Evolutionary conservation across 805 yeast species (phyloP).

Genomic region (Kuraishia ogatae): DNA sequence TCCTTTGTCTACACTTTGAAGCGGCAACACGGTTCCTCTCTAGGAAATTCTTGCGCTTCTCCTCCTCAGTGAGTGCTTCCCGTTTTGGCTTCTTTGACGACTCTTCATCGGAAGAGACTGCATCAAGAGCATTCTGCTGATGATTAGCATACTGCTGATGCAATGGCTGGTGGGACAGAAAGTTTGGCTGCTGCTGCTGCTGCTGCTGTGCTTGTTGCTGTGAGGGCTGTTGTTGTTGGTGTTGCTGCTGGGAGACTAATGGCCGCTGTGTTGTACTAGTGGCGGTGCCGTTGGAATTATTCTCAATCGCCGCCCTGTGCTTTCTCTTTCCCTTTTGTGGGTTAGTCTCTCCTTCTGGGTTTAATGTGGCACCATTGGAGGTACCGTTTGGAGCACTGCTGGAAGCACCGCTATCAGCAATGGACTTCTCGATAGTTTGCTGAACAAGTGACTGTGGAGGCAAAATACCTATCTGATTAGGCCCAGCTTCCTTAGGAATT

Average conservation of each 20-base stretch:
- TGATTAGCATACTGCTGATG: constrained; percentile 4
- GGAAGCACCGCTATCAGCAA: no score
- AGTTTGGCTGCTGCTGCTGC: constrained; percentile 3
- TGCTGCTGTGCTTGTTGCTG: constrained; percentile 5
- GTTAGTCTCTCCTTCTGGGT: no score
- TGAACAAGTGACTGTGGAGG: no score
- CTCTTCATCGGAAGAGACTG: not conserved
- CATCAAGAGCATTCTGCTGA: not conserved
- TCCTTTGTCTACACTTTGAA: constrained; percentile 90
- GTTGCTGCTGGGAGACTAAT: no score
- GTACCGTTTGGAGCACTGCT: no score
- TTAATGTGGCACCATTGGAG: no score
- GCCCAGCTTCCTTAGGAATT: not conserved
- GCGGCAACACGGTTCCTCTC: constrained; percentile 96
- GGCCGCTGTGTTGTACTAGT: no score
- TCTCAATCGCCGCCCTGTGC: no score
- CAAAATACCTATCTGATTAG: not conserved
- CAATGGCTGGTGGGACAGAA: constrained; percentile 7
- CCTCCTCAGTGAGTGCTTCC: constrained; percentile 24
- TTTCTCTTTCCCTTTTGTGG: not conserved
- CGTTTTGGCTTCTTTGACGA: constrained; percentile 7
- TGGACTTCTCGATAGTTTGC: no score
- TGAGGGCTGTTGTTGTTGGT: constrained; percentile 22
- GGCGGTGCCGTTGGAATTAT: no score
- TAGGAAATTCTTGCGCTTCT: constrained; percentile 70